phyloP scores from a whole-genome alignment of 2,329 filamentous ascomycete species.

The Scytalidium sp. region DNA sequence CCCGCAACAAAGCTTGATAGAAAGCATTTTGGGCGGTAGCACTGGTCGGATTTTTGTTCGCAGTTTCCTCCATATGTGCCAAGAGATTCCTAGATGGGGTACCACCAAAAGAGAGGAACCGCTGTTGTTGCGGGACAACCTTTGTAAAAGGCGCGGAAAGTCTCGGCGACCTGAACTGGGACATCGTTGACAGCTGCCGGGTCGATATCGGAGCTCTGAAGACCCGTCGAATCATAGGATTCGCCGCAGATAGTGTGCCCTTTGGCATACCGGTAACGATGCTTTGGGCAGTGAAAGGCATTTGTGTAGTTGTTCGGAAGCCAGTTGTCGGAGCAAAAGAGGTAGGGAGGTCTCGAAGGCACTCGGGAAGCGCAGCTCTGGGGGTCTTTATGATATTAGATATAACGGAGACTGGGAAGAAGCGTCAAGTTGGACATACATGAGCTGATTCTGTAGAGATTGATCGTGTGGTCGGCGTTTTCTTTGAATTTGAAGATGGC shows the following conservation, averaged over 20 bases:
- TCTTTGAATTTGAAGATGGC: slow-evolving; percentile 9
- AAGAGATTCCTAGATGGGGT: slow-evolving; percentile 57
- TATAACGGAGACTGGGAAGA: not conserved
- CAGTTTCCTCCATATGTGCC: slow-evolving; percentile 83
- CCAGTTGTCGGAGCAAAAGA: slow-evolving; percentile 12
- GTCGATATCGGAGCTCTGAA: slow-evolving; percentile 10
- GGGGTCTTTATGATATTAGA: slow-evolving; percentile 1
- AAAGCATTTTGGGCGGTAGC: slow-evolving; percentile 89
- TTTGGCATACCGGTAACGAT: slow-evolving; percentile 16
- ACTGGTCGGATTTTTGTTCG: slow-evolving; percentile 88
- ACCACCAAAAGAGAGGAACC: slow-evolving; percentile 21
- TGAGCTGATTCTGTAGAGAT: slow-evolving; percentile 5
- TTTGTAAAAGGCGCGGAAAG: slow-evolving; percentile 8
- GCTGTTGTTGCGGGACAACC: slow-evolving; percentile 12
- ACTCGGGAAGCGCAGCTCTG: slow-evolving; percentile 14
- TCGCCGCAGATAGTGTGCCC: slow-evolving; percentile 16
- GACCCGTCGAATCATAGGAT: slow-evolving; percentile 14
- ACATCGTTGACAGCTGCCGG: slow-evolving; percentile 20
- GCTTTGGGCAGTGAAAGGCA: slow-evolving; percentile 10
- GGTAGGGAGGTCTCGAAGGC: slow-evolving; percentile 13
- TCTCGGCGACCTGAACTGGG: slow-evolving; percentile 15
- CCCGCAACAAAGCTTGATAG: slow-evolving; percentile 85
- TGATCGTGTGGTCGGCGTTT: slow-evolving; percentile 1
- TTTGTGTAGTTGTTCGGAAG: slow-evolving; percentile 9
- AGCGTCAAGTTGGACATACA: not conserved